Percentiles rank a stretch among this genome's conserved stretches.
Conservation (phyloP, 176 grass and related monocot species). For the Musa schizocarpa region DNA sequence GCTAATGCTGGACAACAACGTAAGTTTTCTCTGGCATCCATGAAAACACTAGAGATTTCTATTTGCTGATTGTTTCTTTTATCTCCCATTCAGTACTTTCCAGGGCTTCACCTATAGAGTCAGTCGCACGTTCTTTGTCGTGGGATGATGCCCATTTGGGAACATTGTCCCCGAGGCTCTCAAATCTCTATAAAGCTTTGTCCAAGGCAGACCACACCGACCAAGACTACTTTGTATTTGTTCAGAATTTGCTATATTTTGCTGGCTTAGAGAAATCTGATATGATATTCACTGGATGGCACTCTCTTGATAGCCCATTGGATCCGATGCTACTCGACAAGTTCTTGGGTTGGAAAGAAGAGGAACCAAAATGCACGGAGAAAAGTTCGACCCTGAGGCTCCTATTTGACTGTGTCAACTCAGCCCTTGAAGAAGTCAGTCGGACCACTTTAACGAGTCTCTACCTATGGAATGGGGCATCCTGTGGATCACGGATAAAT, state of each 20-base stretch:
- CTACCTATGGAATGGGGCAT: constrained; percentile 35
- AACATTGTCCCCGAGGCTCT: constrained; percentile 15
- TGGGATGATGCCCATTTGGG: constrained; percentile 42
- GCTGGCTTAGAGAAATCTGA: constrained; percentile 43
- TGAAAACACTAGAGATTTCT: not conserved
- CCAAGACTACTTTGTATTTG: constrained; percentile 39
- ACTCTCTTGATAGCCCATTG: constrained; percentile 54
- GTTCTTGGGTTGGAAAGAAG: constrained; percentile 62
- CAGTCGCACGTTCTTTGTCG: constrained; percentile 42
- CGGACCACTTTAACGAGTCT: constrained; percentile 25
- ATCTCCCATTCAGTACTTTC: constrained; percentile 30
- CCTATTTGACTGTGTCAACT: constrained; percentile 69
- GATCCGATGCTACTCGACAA: constrained; percentile 51
- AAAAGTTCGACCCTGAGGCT: constrained; percentile 72
- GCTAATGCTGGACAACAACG: constrained; percentile 27
- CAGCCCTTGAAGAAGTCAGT: constrained; percentile 52
- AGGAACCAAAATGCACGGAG: constrained; percentile 61
- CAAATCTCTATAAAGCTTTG: constrained; percentile 4
- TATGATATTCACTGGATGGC: constrained; percentile 51
- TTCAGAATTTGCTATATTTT: constrained; percentile 61
- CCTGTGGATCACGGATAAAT: constrained; percentile 8
- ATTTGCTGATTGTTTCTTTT: constrained; percentile 3
- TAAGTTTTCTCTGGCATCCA: constrained; percentile 26
- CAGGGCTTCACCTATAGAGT: constrained; percentile 34
- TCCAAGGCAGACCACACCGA: constrained; percentile 31